Evolutionary conservation across 495 filamentous ascomycete genomes (phyloP).

Genomic region (Daldinia loculata): DNA sequence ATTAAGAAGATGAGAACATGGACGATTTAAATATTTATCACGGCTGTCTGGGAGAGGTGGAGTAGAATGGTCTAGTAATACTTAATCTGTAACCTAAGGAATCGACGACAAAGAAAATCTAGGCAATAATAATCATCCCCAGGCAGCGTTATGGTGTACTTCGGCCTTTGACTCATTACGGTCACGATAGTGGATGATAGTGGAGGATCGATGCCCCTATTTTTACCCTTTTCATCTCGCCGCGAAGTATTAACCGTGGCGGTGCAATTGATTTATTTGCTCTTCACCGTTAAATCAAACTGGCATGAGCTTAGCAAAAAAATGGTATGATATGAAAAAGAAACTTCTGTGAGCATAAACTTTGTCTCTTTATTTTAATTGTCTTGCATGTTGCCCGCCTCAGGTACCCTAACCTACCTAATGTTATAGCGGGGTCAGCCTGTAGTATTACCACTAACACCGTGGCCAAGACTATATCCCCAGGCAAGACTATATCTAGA

Average conservation of each 20-base stretch:
- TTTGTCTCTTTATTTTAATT: too few relatives aligned
- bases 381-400: too few relatives aligned
- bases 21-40: neutral
- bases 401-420: too few relatives aligned
- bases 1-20: neutral
- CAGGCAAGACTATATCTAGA: too few relatives aligned
- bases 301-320: too few relatives aligned
- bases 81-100: neutral
- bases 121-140: neutral
- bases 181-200: neutral
- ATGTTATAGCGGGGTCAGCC: too few relatives aligned
- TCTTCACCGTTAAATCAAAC: too few relatives aligned
- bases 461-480: too few relatives aligned
- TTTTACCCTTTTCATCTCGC: neutral
- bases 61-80: neutral
- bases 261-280: neutral
- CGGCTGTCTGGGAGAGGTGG: neutral
- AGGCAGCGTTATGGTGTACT: neutral
- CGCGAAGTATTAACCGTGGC: neutral
- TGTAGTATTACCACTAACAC: too few relatives aligned
- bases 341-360: too few relatives aligned
- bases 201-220: constrained; percentile 3
- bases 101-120: neutral
- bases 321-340: too few relatives aligned
- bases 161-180: constrained; percentile 1